phyloP scores from a whole-genome alignment of 2,329 filamentous ascomycete genomes.

The Sclerotinia minor region DNA sequence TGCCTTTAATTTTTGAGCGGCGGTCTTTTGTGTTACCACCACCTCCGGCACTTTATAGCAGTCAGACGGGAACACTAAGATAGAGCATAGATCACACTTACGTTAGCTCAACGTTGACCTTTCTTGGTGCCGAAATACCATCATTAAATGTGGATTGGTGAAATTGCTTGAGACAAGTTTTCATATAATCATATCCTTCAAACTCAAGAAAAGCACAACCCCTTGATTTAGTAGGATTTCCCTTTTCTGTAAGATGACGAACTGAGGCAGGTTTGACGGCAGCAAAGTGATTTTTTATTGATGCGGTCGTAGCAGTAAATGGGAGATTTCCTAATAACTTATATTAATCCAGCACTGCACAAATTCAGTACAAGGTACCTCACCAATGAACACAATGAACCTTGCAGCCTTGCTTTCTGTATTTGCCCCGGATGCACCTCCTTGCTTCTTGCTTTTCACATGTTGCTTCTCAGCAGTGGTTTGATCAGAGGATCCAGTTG shows the following conservation, averaged over 20 bases:
- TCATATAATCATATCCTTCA: conserved; percentile 81
- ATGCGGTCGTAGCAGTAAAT: conserved; percentile 71
- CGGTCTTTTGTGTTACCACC: conserved; percentile 75
- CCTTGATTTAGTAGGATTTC: conserved; percentile 62
- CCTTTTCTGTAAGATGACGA: conserved; percentile 70
- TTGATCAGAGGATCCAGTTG: background rate
- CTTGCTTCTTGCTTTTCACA: conserved; percentile 43
- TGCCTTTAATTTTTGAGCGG: conserved; percentile 74
- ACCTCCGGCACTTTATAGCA: conserved; percentile 67
- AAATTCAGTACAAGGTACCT: conserved; percentile 33
- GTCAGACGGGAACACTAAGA: conserved; percentile 18
- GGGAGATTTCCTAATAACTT: conserved; percentile 74
- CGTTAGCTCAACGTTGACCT: conserved; percentile 92
- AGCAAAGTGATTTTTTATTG: conserved; percentile 74
- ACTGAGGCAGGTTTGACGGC: conserved; percentile 69
- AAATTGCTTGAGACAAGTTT: conserved; percentile 86
- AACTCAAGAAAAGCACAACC: conserved; percentile 91
- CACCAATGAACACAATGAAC: conserved; percentile 78
- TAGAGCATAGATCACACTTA: conserved; percentile 47
- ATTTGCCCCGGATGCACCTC: conserved; percentile 29
- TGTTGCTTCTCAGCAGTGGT: conserved; percentile 35
- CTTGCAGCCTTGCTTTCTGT: conserved; percentile 45
- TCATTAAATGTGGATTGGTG: conserved; percentile 79
- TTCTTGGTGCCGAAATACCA: conserved; percentile 57
- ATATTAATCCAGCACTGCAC: background rate